These are phyloP conservation scores for Blastobotrys americana DNA, from an alignment of 805 yeast species.

Conservation along the genomic window DNA sequence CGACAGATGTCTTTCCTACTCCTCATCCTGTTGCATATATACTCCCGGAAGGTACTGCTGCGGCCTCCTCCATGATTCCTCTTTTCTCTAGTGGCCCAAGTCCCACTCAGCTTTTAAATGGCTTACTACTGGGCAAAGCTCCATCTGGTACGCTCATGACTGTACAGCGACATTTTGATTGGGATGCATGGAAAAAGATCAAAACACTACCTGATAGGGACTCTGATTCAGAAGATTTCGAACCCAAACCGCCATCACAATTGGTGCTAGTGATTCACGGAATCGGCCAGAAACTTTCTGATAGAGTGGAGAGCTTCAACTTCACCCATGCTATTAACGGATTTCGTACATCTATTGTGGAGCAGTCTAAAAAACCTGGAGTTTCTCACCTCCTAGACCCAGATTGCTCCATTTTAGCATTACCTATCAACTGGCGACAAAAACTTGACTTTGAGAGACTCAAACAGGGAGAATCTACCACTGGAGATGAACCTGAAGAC, in stretches of 20 bases:
- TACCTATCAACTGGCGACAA: slow-evolving; percentile 91
- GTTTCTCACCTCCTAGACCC: slow-evolving; percentile 17
- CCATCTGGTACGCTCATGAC: slow-evolving; percentile 19
- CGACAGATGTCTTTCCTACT: neutral
- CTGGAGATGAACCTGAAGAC: slow-evolving; percentile 6
- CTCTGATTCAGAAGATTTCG: slow-evolving; percentile 22
- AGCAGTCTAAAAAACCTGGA: slow-evolving; percentile 20
- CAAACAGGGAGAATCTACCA: slow-evolving; percentile 3
- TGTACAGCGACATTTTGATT: slow-evolving; percentile 28
- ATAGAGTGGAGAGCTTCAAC: slow-evolving; percentile 70
- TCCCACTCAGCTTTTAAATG: slow-evolving; percentile 12
- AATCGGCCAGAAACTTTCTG: slow-evolving; percentile 83
- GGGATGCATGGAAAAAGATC: slow-evolving; percentile 26
- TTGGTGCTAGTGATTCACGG: slow-evolving; percentile 86
- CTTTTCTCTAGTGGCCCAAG: slow-evolving; percentile 11
- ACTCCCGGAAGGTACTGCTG: slow-evolving; percentile 5
- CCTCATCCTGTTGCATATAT: slow-evolving; percentile 18
- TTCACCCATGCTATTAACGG: slow-evolving; percentile 63
- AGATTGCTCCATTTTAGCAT: slow-evolving; percentile 24
- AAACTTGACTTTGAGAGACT: slow-evolving; percentile 37
- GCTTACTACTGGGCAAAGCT: slow-evolving; percentile 17
- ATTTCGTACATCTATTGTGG: slow-evolving; percentile 30
- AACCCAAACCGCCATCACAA: slow-evolving; percentile 42
- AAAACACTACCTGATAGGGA: slow-evolving; percentile 24
- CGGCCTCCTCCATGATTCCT: slow-evolving; percentile 12